Base-by-base conservation (phyloP, 208 protist species). In the Trypanosoma caninum region DNA sequence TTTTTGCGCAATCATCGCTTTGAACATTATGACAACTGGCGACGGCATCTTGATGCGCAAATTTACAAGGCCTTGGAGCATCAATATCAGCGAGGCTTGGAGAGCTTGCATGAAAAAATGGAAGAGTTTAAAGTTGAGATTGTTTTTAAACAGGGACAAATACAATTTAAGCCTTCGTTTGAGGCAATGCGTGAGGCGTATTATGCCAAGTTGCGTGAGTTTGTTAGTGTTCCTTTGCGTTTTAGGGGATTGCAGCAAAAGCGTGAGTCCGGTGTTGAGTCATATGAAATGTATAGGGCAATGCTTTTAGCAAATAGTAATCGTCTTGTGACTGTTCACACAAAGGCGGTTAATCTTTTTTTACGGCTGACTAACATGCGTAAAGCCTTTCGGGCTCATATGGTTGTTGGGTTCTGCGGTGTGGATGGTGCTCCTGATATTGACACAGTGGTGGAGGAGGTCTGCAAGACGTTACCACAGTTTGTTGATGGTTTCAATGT, bases 61-160 rank as follows among this genome's bases (percentile, higher is more conserved):
- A 89, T 99, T 42, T 99, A 97, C 93, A 99, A 98, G 77, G 94
- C 94, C 3, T 82, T 99, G 20, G 94, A 98, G 70, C 80, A 93
- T 55, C 95, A 98, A 76, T 99, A 98, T 73, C 79, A 84, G 23
- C 71, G 74, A 2, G 93, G 94, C 6, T 78, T 98, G 34, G 94
- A 97, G 75, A 82, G 52, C 30, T 74, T 98, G 22, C 91, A 98
- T 70, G 91, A 97, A 65, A 87, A 90, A 52, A 89, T 98, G 72
- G 82, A 95, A 56, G 83, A 94, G 57, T 90, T 98, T 53, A 91
- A 88, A 40, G 86, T 91, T 18, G 95, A 98, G 51, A 71, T 98
- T 4, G 84, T 97, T 9, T 97, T 96, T 64, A 97, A 97, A 71
- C 87, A 98, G 27, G 81, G 90, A 3, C 53, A 76, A 44, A 80